Evolutionary conservation across 352 stramenopile species (phyloP), one percentile per base, ranked within the genome.

Genomic region (Elongisporangium prolatum): DNA sequence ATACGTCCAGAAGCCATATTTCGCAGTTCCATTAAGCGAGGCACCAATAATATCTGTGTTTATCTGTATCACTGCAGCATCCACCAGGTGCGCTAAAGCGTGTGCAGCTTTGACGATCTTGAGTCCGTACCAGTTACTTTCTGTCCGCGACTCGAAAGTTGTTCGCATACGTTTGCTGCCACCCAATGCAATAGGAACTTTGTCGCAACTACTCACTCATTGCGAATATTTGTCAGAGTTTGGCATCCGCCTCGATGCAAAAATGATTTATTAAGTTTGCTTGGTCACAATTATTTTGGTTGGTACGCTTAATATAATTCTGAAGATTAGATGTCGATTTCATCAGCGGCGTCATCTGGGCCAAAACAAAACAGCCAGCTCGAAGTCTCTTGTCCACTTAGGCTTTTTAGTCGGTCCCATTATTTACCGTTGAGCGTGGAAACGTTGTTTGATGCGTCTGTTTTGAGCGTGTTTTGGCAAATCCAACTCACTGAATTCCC

Each of bases 31-130:
- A 44, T 44, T 44, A 13, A 44, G 34, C 34, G 34, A 44, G 34
- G 34, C 34, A 2, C 34, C 34, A 44, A 44, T 44, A 11, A 44
- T 44, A 44, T 44, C 34, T 4, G 34, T 44, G 17, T 44, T 44
- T 17, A 44, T 44, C 11, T 44, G 49, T 74, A 65, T 72, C 16
- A 82, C 73, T 53, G 58, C 73, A 50, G 54, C 68, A 50, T 86
- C 74, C 14, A 86, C 65, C 11, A 71, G 28, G 11, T 84, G 63
- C 0, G 74, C 77, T 0, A 67, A 6, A 0, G 73, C 63, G 37
- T 88, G n/a, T n/a, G n/a, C n/a, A n/a, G 34, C 34, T 44, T 44
- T 7, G 9, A 44, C 34, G 11, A 13, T 44, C 34, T 44, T 44
- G 34, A 13, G 34, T 44, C 34, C 11, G 34, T 44, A 44, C 10